Evolutionary conservation across 2,329 filamentous ascomycete species (phyloP).

Genomic region (Colletotrichum cuscutae): DNA sequence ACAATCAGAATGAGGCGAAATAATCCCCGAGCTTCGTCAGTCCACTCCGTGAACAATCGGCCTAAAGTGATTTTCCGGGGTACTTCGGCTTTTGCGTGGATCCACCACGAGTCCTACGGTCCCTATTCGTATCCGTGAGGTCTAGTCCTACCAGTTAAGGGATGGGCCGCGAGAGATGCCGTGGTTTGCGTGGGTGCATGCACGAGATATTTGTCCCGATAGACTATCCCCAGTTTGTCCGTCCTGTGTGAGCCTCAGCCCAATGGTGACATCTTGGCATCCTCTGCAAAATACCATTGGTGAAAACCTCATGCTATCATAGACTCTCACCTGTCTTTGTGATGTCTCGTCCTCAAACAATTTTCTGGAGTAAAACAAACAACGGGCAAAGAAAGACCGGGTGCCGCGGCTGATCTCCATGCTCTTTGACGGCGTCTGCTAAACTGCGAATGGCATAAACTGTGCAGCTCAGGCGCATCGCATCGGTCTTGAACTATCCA

Average conservation of each 20-base stretch:
- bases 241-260: conserved; percentile 17
- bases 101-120: conserved; percentile 10
- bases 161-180: conserved; percentile 1
- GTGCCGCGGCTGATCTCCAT: neutral
- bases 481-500: neutral
- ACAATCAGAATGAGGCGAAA: neutral
- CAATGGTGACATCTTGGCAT: neutral
- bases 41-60: neutral
- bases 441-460: neutral
- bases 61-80: conserved; percentile 28
- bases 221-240: conserved; percentile 24
- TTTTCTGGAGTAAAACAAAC: neutral
- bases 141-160: neutral
- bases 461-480: neutral
- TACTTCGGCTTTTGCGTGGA: conserved; percentile 15
- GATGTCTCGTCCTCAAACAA: no score
- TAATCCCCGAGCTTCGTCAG: neutral
- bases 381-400: neutral
- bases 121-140: no score
- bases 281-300: neutral
- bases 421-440: neutral
- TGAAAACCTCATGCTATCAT: neutral
- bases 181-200: conserved; percentile 13
- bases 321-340: neutral
- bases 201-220: conserved; percentile 22